phyloP scores from a whole-genome alignment of 352 stramenopile species.

The Phytophthora colocasiae region DNA sequence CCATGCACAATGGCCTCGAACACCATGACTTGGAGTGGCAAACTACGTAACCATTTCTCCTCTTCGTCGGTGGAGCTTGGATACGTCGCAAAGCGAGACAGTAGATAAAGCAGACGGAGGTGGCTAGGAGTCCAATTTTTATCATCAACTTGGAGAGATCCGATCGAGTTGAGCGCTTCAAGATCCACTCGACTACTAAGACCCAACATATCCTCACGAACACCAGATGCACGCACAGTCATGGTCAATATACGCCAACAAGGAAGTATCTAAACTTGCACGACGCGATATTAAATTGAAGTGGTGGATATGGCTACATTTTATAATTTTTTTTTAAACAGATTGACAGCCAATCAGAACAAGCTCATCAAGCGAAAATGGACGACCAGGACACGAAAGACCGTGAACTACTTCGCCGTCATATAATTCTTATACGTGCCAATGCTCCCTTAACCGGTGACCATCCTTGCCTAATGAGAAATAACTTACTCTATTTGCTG shows the following conservation, averaged over 20 bases:
- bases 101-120: constrained; percentile 95
- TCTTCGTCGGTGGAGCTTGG: constrained; percentile 90
- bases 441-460: neutral
- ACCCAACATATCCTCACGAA: constrained; percentile 45
- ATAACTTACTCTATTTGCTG: too few species aligned
- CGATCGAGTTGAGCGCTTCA: neutral
- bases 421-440: neutral
- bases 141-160: neutral
- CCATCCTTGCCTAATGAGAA: too few species aligned
- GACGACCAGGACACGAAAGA: too few species aligned
- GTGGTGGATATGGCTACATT: too few species aligned
- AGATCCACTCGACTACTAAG: constrained; percentile 27
- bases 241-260: constrained; percentile 2
- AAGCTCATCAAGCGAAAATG: neutral
- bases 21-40: constrained; percentile 95
- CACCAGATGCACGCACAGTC: constrained; percentile 26
- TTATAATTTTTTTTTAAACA: too few species aligned
- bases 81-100: constrained; percentile 95
- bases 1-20: constrained; percentile 96
- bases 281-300: neutral
- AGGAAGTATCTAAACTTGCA: neutral
- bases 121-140: constrained; percentile 88
- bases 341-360: neutral
- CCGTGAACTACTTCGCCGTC: too few species aligned
- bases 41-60: constrained; percentile 96